These are phyloP conservation scores for Pezicula radicicola DNA, from an alignment of 2,329 filamentous ascomycete genomes.

Conservation along the genomic window DNA sequence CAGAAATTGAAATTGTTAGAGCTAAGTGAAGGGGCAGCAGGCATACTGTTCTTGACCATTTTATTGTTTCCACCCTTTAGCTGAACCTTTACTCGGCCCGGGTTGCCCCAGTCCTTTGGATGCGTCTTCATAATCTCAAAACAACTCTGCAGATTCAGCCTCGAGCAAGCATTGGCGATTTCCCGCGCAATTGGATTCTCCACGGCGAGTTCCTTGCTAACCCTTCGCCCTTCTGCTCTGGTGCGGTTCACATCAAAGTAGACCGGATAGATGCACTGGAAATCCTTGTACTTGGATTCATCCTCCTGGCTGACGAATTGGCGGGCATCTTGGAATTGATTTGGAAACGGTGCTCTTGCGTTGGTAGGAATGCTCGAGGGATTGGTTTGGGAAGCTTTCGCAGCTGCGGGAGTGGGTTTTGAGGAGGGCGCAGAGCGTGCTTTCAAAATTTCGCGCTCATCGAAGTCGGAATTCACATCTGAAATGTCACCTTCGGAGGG, in stretches of 20 bases:
- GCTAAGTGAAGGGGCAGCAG: neutral
- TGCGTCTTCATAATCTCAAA: constrained; percentile 92
- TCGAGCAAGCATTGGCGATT: constrained; percentile 80
- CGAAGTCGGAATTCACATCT: constrained; percentile 56
- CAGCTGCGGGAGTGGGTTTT: constrained; percentile 27
- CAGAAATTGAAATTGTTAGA: too few relatives aligned
- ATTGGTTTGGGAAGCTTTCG: constrained; percentile 18
- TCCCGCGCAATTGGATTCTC: constrained; percentile 83
- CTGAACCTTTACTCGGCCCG: constrained; percentile 79
- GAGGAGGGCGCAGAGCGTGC: constrained; percentile 14
- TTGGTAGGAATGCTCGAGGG: constrained; percentile 35
- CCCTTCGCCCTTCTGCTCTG: constrained; percentile 78
- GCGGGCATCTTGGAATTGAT: constrained; percentile 30
- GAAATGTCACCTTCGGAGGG: constrained; percentile 82
- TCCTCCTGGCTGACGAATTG: constrained; percentile 39
- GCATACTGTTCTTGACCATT: constrained; percentile 62
- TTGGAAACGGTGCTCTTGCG: constrained; percentile 31
- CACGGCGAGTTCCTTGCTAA: constrained; percentile 69
- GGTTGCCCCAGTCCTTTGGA: constrained; percentile 97
- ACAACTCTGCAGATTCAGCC: constrained; percentile 67
- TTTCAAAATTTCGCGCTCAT: constrained; percentile 40
- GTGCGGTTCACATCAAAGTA: constrained; percentile 84
- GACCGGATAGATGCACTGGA: constrained; percentile 88
- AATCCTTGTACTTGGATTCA: constrained; percentile 64
- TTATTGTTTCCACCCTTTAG: constrained; percentile 59